phyloP scores from a whole-genome alignment of 176 grass and related monocot species.

The Oryza australiensis region DNA sequence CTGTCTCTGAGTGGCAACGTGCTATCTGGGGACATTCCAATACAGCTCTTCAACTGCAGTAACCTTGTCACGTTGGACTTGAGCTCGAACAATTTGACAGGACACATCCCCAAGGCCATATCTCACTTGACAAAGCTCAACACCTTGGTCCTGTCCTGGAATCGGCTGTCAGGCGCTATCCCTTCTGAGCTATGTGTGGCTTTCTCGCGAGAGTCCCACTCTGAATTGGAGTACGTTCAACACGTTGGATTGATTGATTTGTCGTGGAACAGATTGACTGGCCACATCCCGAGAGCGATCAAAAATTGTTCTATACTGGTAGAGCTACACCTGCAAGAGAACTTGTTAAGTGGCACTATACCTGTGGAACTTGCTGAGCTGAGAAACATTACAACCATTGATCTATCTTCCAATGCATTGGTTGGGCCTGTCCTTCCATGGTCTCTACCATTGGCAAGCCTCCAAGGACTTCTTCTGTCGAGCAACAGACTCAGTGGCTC shows the following conservation, averaged over 20 bases:
- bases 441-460: constrained; percentile 30
- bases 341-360: constrained; percentile 62
- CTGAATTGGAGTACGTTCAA: constrained; percentile 62
- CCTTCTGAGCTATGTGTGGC: constrained; percentile 67
- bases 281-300: constrained; percentile 57
- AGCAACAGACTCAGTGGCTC: constrained; percentile 61
- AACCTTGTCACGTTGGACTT: constrained; percentile 73
- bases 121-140: constrained; percentile 64
- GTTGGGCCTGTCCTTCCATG: constrained; percentile 52
- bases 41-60: constrained; percentile 71
- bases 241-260: constrained; percentile 68
- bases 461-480: constrained; percentile 77
- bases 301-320: constrained; percentile 60
- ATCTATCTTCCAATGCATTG: constrained; percentile 79
- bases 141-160: constrained; percentile 71
- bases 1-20: constrained; percentile 63
- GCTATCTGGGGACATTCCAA: constrained; percentile 72
- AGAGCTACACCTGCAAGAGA: constrained; percentile 64
- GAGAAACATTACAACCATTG: constrained; percentile 50
- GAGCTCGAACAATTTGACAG: constrained; percentile 60
- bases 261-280: constrained; percentile 64
- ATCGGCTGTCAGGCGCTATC: constrained; percentile 66
- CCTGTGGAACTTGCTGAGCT: constrained; percentile 73
- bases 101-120: constrained; percentile 55
- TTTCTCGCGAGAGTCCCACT: constrained; percentile 43